Base-by-base conservation (phyloP, 768 basidiomycete genomes). In the Paxillus rubicundulus region DNA sequence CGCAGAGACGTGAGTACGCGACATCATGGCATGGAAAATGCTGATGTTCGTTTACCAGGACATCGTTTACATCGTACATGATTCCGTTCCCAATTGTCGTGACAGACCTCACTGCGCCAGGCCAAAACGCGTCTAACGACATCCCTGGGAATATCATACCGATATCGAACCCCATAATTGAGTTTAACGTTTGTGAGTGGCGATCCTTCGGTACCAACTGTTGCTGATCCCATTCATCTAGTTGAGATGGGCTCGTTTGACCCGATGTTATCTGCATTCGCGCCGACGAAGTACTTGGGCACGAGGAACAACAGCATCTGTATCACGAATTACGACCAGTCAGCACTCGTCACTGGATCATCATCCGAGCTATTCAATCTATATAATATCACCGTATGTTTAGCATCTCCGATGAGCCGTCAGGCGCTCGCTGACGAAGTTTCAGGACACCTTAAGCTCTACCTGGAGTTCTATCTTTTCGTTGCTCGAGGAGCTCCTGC, bases 271-370 rank as follows among this genome's bases (percentile, higher is more conserved):
- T 73, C 77, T 1, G 78, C 80, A 2, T 80, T 79, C 48, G 72
- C 73, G 5, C 70, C 74, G 0, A 65, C 75, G 32, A 70, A 77
- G 54, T 75, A 77, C 59, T 58, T 79, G 18, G 82, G 82, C 1
- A 70, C 70, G 20, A 62, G 49, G 7, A 73, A 72, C 38, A 55
- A 52, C 12, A 68, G 53, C 24, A 32, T 65, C 27, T 74, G 72
- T 18, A 43, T 72, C 5, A 64, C 67, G 2, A 69, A 70, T 39
- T 73, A 67, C 45, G 73, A 73, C n/a, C 72, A 74, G 39, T 58
- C 56, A 0, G 45, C 68, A 3, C 50, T 69, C 14, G 65, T 79
- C 14, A 64, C 74, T 14, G 80, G 74, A 4, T 69, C 74, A 0
- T 79, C 77, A 1, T 71, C 68, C 17, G 67, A 63, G 24, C 39